phyloP scores from a whole-genome alignment of 78 protist species.

The Capsaspora owczarzaki region DNA sequence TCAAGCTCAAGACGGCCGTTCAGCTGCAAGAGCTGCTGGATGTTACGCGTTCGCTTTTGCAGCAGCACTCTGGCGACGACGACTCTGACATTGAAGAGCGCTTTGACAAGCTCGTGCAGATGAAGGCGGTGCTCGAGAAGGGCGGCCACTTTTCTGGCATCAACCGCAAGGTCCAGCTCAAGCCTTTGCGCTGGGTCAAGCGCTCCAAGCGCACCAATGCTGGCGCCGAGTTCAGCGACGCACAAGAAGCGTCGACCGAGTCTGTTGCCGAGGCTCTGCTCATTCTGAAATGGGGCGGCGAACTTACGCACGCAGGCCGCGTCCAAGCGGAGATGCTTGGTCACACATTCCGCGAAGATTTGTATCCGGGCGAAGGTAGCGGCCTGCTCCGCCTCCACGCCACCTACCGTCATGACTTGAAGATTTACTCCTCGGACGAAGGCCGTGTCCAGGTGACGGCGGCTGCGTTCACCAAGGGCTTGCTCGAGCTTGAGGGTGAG shows the following conservation, averaged over 20 bases:
- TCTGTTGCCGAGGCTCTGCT: constrained; percentile 2
- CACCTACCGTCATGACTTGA: constrained; percentile 60
- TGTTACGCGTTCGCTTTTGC: constrained; percentile 15
- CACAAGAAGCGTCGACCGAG: not conserved
- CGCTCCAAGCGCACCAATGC: not conserved
- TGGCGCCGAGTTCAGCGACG: not conserved
- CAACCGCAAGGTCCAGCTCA: constrained; percentile 55
- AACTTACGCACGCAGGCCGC: constrained; percentile 45
- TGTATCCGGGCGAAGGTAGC: constrained; percentile 23
- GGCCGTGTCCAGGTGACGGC: constrained; percentile 57
- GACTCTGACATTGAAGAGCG: constrained; percentile 15
- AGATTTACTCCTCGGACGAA: constrained; percentile 57
- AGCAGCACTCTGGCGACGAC: not conserved
- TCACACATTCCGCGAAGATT: not conserved
- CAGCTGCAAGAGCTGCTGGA: constrained; percentile 27
- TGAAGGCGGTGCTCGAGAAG: constrained; percentile 29
- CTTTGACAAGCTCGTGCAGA: constrained; percentile 19
- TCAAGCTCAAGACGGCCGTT: constrained; percentile 45
- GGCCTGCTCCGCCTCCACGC: constrained; percentile 48
- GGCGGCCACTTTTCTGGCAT: constrained; percentile 41
- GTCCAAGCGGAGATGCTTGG: constrained; percentile 35
- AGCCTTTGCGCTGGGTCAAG: constrained; percentile 17
- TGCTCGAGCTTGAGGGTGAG: constrained; percentile 57
- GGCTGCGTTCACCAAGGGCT: constrained; percentile 50
- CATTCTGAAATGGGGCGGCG: constrained; percentile 64